Base-by-base conservation (phyloP, 768 basidiomycete species). In the Psilocybe azurescens region DNA sequence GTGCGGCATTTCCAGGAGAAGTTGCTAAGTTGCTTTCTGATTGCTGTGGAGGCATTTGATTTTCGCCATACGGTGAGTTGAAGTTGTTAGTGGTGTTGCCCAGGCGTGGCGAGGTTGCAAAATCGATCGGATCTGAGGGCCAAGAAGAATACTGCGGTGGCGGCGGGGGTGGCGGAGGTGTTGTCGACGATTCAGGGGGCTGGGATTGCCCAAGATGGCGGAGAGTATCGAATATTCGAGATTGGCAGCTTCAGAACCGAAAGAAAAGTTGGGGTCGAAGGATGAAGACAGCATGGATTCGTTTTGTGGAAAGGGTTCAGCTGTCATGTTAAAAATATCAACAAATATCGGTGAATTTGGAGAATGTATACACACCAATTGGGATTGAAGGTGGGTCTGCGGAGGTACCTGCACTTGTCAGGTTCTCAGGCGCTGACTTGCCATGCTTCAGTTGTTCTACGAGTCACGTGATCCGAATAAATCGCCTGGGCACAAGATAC, bases 221-320 rank as follows among this genome's bases (percentile, higher is more conserved):
- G 93, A 94, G 5, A 99, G 86, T 67, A 97, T 97, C 52, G 94
- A 94, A 75, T 97, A 99, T 72, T 99, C 97, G 63, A 94, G 81
- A 72, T 95, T 95, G 24, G 94, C 95, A 8, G 93, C 94, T 73
- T 95, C 93, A 49, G 93, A 94, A 54, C 89, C 91, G 74, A 95
- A 95, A 11, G 86, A 69, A 73, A 82, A 83, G 68, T 79, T 79
- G 53, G 89, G 79, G 72, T 90, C 86, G 70, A 90, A 89, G 13
- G 85, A 66, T 14, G 83, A 74, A 63, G 84, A 80, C 72, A 89
- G 86, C 63, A 93, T 78, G 7, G 86, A 78, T 62, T 93, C 89
- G 58, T 76, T 75, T 57, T 84, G 79, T 38, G 82, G 68, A 70
- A 85, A 85, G 0, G 84, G 73, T 55, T 87, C 86, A 50, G 82